Percentiles rank a stretch among this genome's conserved stretches.
phyloP scores from a whole-genome alignment of 2,329 filamentous ascomycete species.

The Colletotrichum filicis region DNA sequence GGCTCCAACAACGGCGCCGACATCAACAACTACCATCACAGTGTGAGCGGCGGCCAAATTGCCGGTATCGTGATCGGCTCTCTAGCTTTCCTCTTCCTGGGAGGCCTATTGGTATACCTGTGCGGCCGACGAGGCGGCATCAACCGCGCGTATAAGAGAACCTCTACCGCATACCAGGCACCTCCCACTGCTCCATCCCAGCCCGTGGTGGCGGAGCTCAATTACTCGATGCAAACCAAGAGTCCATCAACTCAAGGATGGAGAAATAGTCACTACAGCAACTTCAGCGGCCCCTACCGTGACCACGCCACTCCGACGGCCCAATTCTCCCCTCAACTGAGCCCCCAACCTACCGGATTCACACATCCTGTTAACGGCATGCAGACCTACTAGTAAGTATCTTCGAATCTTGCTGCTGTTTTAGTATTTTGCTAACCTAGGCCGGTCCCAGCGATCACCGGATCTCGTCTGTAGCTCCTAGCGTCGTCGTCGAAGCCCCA shows the following conservation, averaged over 20 bases:
- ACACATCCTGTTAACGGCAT: conserved; percentile 2
- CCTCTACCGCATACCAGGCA: conserved; percentile 9
- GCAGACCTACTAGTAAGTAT: conserved; percentile 43
- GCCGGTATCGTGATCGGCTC: conserved; percentile 68
- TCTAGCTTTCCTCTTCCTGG: conserved; percentile 55
- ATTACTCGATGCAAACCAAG: conserved; percentile 36
- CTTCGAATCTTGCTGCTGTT: conserved; percentile 13
- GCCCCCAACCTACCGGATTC: conserved; percentile 19
- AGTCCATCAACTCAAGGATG: conserved; percentile 43
- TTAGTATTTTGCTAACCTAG: neutral
- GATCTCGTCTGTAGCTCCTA: conserved; percentile 22
- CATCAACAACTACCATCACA: conserved; percentile 20
- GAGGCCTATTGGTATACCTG: conserved; percentile 58
- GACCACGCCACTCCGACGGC: conserved; percentile 7
- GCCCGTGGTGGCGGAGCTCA: conserved; percentile 22
- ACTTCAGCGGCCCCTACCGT: conserved; percentile 38
- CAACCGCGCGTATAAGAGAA: conserved; percentile 48
- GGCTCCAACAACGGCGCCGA: conserved; percentile 30
- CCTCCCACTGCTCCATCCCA: neutral
- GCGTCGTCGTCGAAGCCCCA: conserved; percentile 24
- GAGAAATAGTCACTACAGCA: conserved; percentile 38
- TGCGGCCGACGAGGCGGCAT: conserved; percentile 55
- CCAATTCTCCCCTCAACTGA: conserved; percentile 32
- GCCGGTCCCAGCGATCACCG: neutral
- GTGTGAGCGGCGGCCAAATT: conserved; percentile 59